Percentiles rank a stretch among this genome's conserved stretches.
phyloP scores from a whole-genome alignment of 2,329 filamentous ascomycete genomes.

The Sclerotinia trifoliorum region DNA sequence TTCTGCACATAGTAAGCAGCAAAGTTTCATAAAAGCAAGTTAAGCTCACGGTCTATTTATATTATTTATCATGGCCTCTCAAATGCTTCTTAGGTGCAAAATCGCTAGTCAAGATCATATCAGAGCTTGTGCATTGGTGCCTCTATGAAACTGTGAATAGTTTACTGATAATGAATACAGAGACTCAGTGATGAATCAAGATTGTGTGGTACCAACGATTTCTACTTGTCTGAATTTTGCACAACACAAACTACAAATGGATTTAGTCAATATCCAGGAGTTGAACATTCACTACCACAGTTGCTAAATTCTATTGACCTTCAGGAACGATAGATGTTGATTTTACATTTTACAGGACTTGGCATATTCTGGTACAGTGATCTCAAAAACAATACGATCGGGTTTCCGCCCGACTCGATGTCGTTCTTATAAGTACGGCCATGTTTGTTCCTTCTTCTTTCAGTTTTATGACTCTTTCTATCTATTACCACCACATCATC shows the following conservation, averaged over 20 bases:
- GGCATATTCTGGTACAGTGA: background rate
- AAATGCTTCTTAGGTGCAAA: slow-evolving; percentile 1
- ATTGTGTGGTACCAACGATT: background rate
- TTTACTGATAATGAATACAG: background rate
- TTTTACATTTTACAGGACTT: background rate
- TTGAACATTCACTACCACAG: background rate
- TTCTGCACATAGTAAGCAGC: slow-evolving; percentile 7
- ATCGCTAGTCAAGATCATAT: background rate
- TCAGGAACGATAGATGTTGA: background rate
- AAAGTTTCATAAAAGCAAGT: background rate
- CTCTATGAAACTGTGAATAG: background rate
- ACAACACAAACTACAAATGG: background rate
- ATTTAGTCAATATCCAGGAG: background rate
- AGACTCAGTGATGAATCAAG: background rate
- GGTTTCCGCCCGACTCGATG: background rate
- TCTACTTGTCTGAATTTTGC: background rate
- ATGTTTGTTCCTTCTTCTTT: slow-evolving; percentile 8
- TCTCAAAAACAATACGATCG: background rate
- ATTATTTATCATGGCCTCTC: slow-evolving; percentile 7
- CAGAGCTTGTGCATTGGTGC: too few relatives aligned
- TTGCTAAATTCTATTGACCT: background rate
- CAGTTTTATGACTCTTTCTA: background rate
- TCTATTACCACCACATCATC: background rate
- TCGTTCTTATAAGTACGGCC: background rate
- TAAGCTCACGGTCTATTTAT: slow-evolving; percentile 1